Evolutionary conservation across 2,329 filamentous ascomycete genomes (phyloP).

Genomic region (Penicillium psychrosexuale): DNA sequence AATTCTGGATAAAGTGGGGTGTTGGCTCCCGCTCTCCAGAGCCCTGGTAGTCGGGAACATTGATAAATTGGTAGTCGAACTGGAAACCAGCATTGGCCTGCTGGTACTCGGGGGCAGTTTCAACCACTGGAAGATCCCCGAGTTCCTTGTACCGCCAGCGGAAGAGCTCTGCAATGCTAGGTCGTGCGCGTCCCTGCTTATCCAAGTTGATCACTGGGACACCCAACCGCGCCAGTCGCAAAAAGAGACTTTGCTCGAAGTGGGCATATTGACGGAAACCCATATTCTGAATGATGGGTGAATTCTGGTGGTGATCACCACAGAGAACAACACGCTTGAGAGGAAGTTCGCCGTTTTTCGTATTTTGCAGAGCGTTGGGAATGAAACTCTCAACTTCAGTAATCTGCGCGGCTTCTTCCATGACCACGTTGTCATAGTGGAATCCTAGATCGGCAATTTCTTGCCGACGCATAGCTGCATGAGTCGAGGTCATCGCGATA

Average conservation of each 20-base stretch:
- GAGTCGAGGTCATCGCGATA: conserved; percentile 97
- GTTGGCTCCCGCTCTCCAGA: conserved; percentile 83
- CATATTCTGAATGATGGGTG: conserved; percentile 88
- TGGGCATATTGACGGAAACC: conserved; percentile 95
- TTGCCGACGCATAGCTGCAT: conserved; percentile 88
- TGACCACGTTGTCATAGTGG: conserved; percentile 94
- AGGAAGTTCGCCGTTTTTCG: conserved; percentile 66
- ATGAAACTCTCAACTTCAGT: conserved; percentile 98
- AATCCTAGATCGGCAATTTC: conserved; percentile 93
- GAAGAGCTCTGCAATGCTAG: conserved; percentile 84
- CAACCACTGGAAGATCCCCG: conserved; percentile 73
- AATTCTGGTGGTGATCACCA: conserved; percentile 95
- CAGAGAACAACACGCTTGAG: conserved; percentile 88
- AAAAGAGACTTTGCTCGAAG: conserved; percentile 92
- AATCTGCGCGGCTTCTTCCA: conserved; percentile 98
- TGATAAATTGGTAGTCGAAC: conserved; percentile 94
- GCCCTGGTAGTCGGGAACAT: conserved; percentile 90
- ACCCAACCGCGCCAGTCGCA: conserved; percentile 81
- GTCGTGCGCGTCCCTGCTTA: conserved; percentile 85
- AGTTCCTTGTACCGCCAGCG: conserved; percentile 86
- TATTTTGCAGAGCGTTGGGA: conserved; percentile 85
- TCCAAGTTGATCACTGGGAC: conserved; percentile 90
- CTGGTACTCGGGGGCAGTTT: conserved; percentile 66
- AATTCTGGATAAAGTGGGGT: conserved; percentile 92
- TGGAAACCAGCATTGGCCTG: conserved; percentile 86